These are phyloP conservation scores for Geranium brycei DNA, from an alignment of 345 rosid genomes.

Conservation along the genomic window DNA sequence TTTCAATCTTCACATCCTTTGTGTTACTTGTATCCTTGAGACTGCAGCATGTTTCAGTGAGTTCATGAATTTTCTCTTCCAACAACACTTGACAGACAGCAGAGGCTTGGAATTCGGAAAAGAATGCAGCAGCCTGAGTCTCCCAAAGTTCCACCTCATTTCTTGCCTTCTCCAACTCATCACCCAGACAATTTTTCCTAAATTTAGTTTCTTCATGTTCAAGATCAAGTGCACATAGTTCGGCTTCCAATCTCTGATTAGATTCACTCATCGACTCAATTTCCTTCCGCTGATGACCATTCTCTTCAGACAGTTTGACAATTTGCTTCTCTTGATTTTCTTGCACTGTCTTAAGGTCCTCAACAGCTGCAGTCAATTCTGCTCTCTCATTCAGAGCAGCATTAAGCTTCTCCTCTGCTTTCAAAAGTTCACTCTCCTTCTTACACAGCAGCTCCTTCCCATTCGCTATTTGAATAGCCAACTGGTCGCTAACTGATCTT, in stretches of 20 bases:
- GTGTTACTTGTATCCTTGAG: conserved; percentile 26
- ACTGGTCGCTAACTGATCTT: conserved; percentile 28
- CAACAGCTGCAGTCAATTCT: conserved; percentile 30
- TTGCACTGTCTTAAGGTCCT: conserved; percentile 31
- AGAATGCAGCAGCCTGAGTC: conserved; percentile 36
- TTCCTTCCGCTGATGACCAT: conserved; percentile 36
- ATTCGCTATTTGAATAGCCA: conserved; percentile 32
- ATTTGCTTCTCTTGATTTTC: conserved; percentile 41
- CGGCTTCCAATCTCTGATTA: conserved; percentile 36
- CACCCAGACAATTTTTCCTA: conserved; percentile 38
- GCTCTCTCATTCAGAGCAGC: conserved; percentile 24
- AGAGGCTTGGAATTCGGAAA: conserved; percentile 42
- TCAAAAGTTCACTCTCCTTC: conserved; percentile 36
- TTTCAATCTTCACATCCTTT: conserved; percentile 35
- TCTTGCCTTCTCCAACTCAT: conserved; percentile 34
- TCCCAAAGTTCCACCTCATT: conserved; percentile 44
- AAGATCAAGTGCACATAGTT: conserved; percentile 27
- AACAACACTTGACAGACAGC: conserved; percentile 40
- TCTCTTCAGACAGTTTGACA: conserved; percentile 40
- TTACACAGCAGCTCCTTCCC: conserved; percentile 28
- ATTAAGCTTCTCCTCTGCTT: conserved; percentile 30
- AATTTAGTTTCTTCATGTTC: conserved; percentile 36
- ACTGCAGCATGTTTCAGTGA: conserved; percentile 28
- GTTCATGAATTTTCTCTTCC: conserved; percentile 47
- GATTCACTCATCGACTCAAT: conserved; percentile 20